Base-by-base conservation (phyloP, 2,329 filamentous ascomycete genomes). In the Fusarium xyrophilum region DNA sequence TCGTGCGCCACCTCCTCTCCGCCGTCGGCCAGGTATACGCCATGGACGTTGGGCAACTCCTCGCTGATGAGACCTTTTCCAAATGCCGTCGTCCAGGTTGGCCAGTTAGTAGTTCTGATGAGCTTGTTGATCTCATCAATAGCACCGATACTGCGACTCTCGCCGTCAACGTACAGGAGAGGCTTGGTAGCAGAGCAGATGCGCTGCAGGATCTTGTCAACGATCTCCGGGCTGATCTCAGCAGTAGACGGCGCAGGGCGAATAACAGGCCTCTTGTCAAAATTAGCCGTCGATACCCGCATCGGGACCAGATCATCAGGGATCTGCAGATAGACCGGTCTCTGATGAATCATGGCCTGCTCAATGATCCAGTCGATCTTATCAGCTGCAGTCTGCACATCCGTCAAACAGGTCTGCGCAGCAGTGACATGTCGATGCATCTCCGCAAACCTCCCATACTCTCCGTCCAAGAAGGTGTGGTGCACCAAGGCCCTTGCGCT, bases 391-490 rank as follows among this genome's bases (percentile, higher is more conserved):
- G 27, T 50, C 17, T 33, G 30, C 2, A 23, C 43, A 39, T 48
- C 52, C 11, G 60, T 32, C 36, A 63, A 35, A 8, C 52, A 15
- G 15, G 44, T 44, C 28, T 63, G 60, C 12, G 60, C 60, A 19
- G 59, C 60, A 2, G 59, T 63, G 17, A 63, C 60, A 50, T 63
- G 60, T 5, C 32, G 13, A 25, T 57, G 51, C 60, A 63, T 63
- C 19, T 61, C 51, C 3, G 59, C 43, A 23, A 63, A 63, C 9
- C 60, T 13, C 2, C 54, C 35, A 3, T 63, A 63, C 12, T 63
- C 60, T 11, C 60, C 60, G 23, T 63, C 60, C 1, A 63, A 17
- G 5, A 63, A 63, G 1, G 60, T 63, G 15, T 63, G 60, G 0
- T 63, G 60, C 4, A 63, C 60, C 4, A 44, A 39, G 0, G 30